Conservation (phyloP, 148 eudicot genomes). For the Pouteria glomerata region DNA sequence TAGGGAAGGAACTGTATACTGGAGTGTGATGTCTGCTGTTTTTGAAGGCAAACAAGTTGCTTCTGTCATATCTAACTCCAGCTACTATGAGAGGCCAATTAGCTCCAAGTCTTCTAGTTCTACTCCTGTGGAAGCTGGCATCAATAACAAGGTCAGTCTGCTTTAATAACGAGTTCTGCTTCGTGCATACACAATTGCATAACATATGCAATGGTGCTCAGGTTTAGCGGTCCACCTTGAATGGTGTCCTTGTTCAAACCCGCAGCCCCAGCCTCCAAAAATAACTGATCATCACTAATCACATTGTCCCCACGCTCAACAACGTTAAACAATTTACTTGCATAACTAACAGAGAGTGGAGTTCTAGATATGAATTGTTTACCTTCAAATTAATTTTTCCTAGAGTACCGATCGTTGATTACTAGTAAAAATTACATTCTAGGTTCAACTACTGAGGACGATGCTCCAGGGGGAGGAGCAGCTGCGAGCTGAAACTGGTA, state of each 20-base stretch:
- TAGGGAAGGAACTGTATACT: slow-evolving; percentile 66
- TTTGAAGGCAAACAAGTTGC: slow-evolving; percentile 64
- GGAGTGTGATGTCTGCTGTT: slow-evolving; percentile 79
- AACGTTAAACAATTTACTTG: no score
- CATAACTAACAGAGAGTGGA: no score
- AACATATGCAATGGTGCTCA: no score
- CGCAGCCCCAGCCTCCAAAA: no score
- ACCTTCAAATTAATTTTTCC: neutral
- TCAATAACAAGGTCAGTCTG: slow-evolving; percentile 76
- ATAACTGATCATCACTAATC: no score
- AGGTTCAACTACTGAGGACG: slow-evolving; percentile 82
- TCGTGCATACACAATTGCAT: no score
- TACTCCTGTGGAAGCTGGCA: slow-evolving; percentile 45
- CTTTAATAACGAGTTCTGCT: no score
- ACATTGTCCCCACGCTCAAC: no score
- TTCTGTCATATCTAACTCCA: slow-evolving; percentile 33
- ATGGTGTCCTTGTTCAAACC: no score
- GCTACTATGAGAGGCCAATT: slow-evolving; percentile 27
- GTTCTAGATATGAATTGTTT: neutral
- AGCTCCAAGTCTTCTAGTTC: slow-evolving; percentile 16
- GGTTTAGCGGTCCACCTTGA: no score
- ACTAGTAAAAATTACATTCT: slow-evolving; percentile 3
- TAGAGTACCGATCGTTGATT: neutral
- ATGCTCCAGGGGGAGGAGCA: slow-evolving; percentile 98
- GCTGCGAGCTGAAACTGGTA: slow-evolving; percentile 56